A percentile compares a stretch with the other conserved stretches of the same genome.
phyloP scores from a whole-genome alignment of 176 grass and related monocot genomes.

The Phyllostachys edulis region DNA sequence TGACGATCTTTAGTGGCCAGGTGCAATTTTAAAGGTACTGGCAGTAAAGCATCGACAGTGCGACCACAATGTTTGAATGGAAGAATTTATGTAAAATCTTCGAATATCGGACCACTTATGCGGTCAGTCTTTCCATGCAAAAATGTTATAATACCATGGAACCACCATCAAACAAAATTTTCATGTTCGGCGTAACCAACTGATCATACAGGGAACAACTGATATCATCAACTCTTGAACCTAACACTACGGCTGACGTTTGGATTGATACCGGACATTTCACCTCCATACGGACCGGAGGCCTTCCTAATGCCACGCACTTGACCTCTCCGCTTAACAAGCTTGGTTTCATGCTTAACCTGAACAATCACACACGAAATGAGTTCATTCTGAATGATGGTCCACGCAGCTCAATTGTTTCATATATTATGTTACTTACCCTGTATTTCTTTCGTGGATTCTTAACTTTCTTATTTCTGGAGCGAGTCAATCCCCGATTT shows the following conservation, averaged over 20 bases:
- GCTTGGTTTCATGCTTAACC: conserved; percentile 60
- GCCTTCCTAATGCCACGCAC: conserved; percentile 59
- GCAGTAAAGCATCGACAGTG: neutral
- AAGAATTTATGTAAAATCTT: neutral
- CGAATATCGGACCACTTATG: neutral
- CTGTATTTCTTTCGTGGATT: conserved; percentile 98
- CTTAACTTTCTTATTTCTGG: conserved; percentile 77
- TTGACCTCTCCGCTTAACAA: conserved; percentile 57
- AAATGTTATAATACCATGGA: neutral
- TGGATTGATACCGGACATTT: conserved; percentile 78
- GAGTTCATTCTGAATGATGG: neutral
- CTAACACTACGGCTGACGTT: conserved; percentile 73
- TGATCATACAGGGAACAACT: neutral
- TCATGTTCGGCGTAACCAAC: neutral
- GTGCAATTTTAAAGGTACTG: neutral
- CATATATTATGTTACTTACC: conserved; percentile 37
- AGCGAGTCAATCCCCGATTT: conserved; percentile 80
- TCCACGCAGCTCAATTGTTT: neutral
- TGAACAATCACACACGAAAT: conserved; percentile 33
- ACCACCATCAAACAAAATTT: neutral
- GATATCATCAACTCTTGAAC: conserved; percentile 47
- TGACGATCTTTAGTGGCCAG: neutral
- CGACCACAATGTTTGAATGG: neutral
- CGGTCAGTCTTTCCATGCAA: neutral
- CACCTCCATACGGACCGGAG: conserved; percentile 71